These are phyloP conservation scores for Physaria fendleri DNA, from an alignment of 345 rosid species.

Conservation along the genomic window DNA sequence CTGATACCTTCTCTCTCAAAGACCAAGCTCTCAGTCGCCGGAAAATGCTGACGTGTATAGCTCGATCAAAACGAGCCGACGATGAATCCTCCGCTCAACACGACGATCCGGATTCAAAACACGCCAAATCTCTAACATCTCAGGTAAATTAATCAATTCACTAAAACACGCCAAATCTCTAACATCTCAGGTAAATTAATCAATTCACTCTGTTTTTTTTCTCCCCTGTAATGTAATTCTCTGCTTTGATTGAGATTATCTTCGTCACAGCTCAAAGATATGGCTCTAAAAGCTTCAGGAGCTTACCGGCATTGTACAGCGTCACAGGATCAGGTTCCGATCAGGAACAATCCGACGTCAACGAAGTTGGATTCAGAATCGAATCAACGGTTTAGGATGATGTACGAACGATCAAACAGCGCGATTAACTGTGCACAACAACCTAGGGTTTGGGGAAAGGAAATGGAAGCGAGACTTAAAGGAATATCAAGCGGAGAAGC, in stretches of 20 bases:
- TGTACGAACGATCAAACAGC: slow-evolving; percentile 72
- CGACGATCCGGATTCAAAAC: slow-evolving; percentile 40
- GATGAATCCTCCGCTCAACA: slow-evolving; percentile 58
- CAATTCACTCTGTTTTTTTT: background rate
- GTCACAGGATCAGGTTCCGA: slow-evolving; percentile 35
- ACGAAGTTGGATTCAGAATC: slow-evolving; percentile 41
- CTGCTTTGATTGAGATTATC: background rate
- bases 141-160: too few relatives aligned
- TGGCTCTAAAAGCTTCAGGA: slow-evolving; percentile 85
- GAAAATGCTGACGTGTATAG: slow-evolving; percentile 91
- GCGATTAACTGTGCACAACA: slow-evolving; percentile 58
- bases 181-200: too few relatives aligned
- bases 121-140: slow-evolving; percentile 71
- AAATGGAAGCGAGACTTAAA: slow-evolving; percentile 72
- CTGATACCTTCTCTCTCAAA: too few relatives aligned
- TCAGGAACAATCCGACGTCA: slow-evolving; percentile 31
- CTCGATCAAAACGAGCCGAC: slow-evolving; percentile 74
- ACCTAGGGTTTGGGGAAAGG: slow-evolving; percentile 65
- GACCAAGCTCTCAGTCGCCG: background rate
- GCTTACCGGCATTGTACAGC: slow-evolving; percentile 82
- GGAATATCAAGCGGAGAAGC: slow-evolving; percentile 89
- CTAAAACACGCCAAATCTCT: slow-evolving; percentile 60
- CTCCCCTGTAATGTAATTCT: background rate
- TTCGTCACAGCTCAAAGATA: slow-evolving; percentile 67
- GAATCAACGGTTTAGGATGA: slow-evolving; percentile 55